phyloP scores from a whole-genome alignment of 2,329 filamentous ascomycete species.

The Venturia aucupariae region DNA sequence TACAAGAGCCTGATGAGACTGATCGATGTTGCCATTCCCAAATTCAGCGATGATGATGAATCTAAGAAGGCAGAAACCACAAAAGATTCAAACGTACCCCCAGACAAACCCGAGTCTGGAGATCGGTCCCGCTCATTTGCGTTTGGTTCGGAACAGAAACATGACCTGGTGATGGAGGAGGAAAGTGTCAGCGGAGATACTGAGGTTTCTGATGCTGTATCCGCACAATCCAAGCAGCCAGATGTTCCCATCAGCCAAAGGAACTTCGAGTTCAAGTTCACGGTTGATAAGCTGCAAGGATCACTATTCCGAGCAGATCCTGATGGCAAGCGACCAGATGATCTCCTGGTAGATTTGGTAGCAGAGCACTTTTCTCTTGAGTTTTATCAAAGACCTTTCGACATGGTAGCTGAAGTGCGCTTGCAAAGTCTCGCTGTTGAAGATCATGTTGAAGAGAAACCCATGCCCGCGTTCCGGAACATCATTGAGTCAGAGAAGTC shows the following conservation, averaged over 20 bases:
- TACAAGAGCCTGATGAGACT: slow-evolving; percentile 96
- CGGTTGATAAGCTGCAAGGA: slow-evolving; percentile 86
- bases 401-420: slow-evolving; percentile 87
- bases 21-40: slow-evolving; percentile 90
- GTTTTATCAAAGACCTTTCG: slow-evolving; percentile 79
- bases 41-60: slow-evolving; percentile 49
- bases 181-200: slow-evolving; percentile 54
- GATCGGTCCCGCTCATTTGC: slow-evolving; percentile 64
- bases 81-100: slow-evolving; percentile 15
- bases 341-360: slow-evolving; percentile 80
- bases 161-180: slow-evolving; percentile 71
- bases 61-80: slow-evolving; percentile 19
- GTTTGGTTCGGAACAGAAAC: slow-evolving; percentile 55
- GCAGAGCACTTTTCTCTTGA: slow-evolving; percentile 82
- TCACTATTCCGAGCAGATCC: slow-evolving; percentile 84
- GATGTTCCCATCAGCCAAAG: slow-evolving; percentile 41
- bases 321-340: slow-evolving; percentile 64
- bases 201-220: slow-evolving; percentile 40
- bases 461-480: slow-evolving; percentile 85
- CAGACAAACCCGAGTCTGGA: slow-evolving; percentile 37
- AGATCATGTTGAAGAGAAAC: slow-evolving; percentile 84
- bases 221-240: slow-evolving; percentile 58
- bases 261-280: slow-evolving; percentile 94
- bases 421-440: slow-evolving; percentile 81
- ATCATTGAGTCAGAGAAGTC: slow-evolving; percentile 90